Base-by-base conservation (phyloP, 1,284 basidiomycete genomes). In the Cystobasidium slooffiae region DNA sequence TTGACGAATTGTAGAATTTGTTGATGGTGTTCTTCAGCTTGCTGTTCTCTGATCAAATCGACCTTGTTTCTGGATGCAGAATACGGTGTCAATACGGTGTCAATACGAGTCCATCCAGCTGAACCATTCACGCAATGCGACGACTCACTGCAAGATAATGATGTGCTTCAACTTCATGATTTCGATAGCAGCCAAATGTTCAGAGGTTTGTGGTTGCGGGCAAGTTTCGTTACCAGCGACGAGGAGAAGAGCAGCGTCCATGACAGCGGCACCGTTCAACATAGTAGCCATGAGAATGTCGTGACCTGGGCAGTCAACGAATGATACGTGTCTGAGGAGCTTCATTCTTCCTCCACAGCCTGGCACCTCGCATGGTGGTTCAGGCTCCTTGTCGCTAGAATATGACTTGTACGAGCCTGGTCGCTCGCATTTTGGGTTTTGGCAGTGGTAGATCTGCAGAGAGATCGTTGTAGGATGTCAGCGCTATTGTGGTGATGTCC, bases 131-230 rank as follows among this genome's bases (percentile, higher is more conserved):
- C 9, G 31, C 31, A 31, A 5, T 31, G 31, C 49, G 14, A 20
- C 14, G 43, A 65, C 74, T 31, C 18, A 78, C 77, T 98, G 97
- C 61, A 99, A 85, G 78, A 98, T 98, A 83, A 99, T 95, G 82
- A 99, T 97, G 83, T 99, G 91, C 82, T 97, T 89, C 77, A 98
- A 87, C 84, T 97, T 96, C 94, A 99, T 99, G 84, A 99, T 98
- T 84, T 99, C 96, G 70, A 99, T 93, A 5, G 97, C 96, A 43
- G 97, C 97, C 75, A 99, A 85, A 86, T 99, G 97, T 84, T 99
- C 97, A 18, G 92, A 94, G 16, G 97, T 99, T 84, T 99, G 97
- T 0, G 97, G 97, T 83, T 99, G 97, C 0, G 96, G 96, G 84
- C 96, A 99, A 9, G 94, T 92, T 86, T 99, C 96, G 85, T 99